A percentile compares a stretch with the other conserved stretches of the same genome.
Evolutionary conservation across 371 early-diverging fungal species (phyloP).

Genomic region (Phascolomyces articulosus): DNA sequence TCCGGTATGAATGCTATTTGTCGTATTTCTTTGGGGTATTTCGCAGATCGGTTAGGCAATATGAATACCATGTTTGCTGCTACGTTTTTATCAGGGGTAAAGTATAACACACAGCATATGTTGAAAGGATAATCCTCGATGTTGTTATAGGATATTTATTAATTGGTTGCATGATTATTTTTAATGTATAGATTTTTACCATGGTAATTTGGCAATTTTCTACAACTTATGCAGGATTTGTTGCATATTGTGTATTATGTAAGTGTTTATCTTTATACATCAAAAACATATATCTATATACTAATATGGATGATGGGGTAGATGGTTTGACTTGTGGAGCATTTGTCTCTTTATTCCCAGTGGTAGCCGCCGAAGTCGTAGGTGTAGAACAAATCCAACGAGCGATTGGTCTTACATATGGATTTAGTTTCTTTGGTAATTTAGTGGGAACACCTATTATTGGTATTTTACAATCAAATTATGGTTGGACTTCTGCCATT

Average conservation of each 20-base stretch:
- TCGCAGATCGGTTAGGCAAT: slow-evolving; percentile 19
- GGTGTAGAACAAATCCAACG: slow-evolving; percentile 45
- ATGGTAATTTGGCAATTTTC: slow-evolving; percentile 11
- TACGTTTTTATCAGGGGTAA: slow-evolving; percentile 12
- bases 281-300: neutral
- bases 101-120: slow-evolving; percentile 40
- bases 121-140: neutral
- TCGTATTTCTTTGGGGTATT: slow-evolving; percentile 38
- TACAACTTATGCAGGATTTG: slow-evolving; percentile 38
- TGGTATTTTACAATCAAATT: slow-evolving; percentile 40
- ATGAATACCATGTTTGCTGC: slow-evolving; percentile 25
- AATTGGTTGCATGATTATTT: no score
- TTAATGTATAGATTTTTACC: neutral
- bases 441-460: slow-evolving; percentile 50
- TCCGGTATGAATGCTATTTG: slow-evolving; percentile 28
- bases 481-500: slow-evolving; percentile 51
- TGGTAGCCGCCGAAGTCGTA: slow-evolving; percentile 50
- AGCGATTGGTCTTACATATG: slow-evolving; percentile 44
- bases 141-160: no score
- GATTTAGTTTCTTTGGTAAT: slow-evolving; percentile 42
- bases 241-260: slow-evolving; percentile 40
- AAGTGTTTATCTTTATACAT: neutral
- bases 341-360: slow-evolving; percentile 49
- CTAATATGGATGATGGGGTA: neutral
- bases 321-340: slow-evolving; percentile 61